Evolutionary conservation across 148 eudicot species (phyloP), one percentile per base, ranked within the genome.

Genomic region (Bassia scoparia): DNA sequence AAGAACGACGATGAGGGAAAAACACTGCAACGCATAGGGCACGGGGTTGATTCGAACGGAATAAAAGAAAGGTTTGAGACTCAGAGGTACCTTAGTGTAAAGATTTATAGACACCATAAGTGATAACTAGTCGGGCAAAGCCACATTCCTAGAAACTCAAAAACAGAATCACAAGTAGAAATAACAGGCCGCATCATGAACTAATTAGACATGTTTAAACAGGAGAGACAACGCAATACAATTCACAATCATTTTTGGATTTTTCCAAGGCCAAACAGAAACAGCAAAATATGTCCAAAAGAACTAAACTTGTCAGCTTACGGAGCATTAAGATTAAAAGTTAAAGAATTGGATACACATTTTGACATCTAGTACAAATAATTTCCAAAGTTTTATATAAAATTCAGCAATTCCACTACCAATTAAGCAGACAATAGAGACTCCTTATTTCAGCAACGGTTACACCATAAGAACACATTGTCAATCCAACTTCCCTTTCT

Each of bases 31-130:
- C n/a, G n/a, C n/a, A n/a, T n/a, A n/a, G n/a, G n/a, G n/a, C n/a
- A n/a, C n/a, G n/a, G n/a, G n/a, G n/a, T n/a, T n/a, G n/a, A n/a
- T n/a, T n/a, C n/a, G n/a, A n/a, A n/a, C n/a, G n/a, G n/a, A n/a
- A n/a, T n/a, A n/a, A n/a, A n/a, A n/a, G n/a, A n/a, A n/a, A n/a
- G n/a, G n/a, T n/a, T n/a, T n/a, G n/a, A n/a, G n/a, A n/a, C n/a
- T n/a, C n/a, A n/a, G 38, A 54, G 6, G 62, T 87, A 93, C 98
- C 98, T 91, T 95, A 30, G 88, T 82, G 78, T 91, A 95, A 76
- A 88, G 90, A 85, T 95, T 95, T 56, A 95, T 61, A 95, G 86
- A 73, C 98, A 95, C 97, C 98, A 83, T 88, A 95, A 53, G 85
- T 95, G 79, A 95, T 60, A 30, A 95, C 84, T 21, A 91, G 83